These are phyloP conservation scores for Leishmania aethiopica DNA, from an alignment of 208 protist genomes.

Conservation along the genomic window DNA sequence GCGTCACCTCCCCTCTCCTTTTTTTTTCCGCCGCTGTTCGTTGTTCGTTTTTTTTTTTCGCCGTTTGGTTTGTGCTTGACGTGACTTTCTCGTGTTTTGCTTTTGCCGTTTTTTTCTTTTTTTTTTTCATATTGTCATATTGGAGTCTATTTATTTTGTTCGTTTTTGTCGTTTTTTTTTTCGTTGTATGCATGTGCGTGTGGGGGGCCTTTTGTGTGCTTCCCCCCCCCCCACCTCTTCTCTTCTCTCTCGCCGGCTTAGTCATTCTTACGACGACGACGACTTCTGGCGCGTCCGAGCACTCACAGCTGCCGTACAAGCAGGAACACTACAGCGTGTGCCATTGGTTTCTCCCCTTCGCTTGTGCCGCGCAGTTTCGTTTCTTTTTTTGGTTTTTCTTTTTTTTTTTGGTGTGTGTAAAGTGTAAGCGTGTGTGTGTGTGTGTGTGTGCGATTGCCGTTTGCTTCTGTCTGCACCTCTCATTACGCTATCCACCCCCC, in stretches of 20 bases:
- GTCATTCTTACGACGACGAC: background rate
- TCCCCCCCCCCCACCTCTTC: too few species aligned
- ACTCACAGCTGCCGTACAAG: background rate
- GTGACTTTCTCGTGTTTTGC: too few species aligned
- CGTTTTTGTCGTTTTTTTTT: background rate
- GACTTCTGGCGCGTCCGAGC: background rate
- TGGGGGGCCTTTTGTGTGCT: too few species aligned
- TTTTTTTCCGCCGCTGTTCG: too few species aligned
- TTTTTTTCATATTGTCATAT: too few species aligned
- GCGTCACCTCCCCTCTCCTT: too few species aligned
- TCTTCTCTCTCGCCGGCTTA: too few species aligned
- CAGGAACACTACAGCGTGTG: background rate
- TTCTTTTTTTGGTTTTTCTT: background rate
- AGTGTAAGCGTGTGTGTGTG: background rate
- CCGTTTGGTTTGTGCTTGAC: too few species aligned
- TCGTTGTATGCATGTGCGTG: background rate
- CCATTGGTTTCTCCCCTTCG: background rate
- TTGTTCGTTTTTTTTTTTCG: too few species aligned
- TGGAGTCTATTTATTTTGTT: background rate
- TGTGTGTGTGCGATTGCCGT: background rate
- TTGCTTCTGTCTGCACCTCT: background rate
- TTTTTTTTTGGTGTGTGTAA: background rate
- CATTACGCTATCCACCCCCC: too few species aligned
- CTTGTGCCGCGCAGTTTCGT: background rate
- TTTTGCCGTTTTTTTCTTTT: too few species aligned